Base-by-base conservation (phyloP, 495 filamentous ascomycete species). In the Aspergillus carlsbadensis region DNA sequence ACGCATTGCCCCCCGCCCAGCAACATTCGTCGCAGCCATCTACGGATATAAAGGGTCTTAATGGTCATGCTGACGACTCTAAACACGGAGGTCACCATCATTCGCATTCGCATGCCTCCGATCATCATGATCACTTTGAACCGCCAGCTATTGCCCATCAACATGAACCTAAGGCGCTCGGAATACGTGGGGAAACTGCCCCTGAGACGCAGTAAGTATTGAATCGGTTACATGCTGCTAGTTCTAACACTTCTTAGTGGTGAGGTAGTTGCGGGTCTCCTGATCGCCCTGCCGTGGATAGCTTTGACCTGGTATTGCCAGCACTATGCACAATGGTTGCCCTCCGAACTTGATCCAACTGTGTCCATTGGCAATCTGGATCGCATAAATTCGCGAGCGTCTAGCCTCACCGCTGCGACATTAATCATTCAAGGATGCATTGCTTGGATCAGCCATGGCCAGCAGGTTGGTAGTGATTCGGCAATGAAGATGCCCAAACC, bases 221-320 rank as follows among this genome's bases (percentile, higher is more conserved):
- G 8, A 8, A 6, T 13, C 10, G 14, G 13, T 15, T 6, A 24
- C 8, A 22, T n/a, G 42, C 15, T n/a, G 31, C 43, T 24, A n/a
- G 26, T 41, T n/a, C 52, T 69, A 54, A 69, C 56, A 33, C 33
- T 34, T 36, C 33, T 5, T 53, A 77, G 75, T 18, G 34, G 69
- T 33, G 74, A 74, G 46, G 48, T 73, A 6, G 6, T 71, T 6
- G 63, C 66, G 13, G 69, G 73, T 21, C 37, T 68, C 18, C 43
- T 76, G 0, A 60, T 71, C 1, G 63, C 71, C 5, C 52, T 75
- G 41, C 76, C 76, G 13, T 77, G 74, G 76, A 64, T 77, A 35
- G 64, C 61, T 10, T 35, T 76, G 3, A 77, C 74, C 10, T 78
- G 76, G 76, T 76, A 71, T 31, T 63, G 69, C 18, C 62, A 64